phyloP scores from a whole-genome alignment of 352 stramenopile genomes.

The Stramenopiles sp. region DNA sequence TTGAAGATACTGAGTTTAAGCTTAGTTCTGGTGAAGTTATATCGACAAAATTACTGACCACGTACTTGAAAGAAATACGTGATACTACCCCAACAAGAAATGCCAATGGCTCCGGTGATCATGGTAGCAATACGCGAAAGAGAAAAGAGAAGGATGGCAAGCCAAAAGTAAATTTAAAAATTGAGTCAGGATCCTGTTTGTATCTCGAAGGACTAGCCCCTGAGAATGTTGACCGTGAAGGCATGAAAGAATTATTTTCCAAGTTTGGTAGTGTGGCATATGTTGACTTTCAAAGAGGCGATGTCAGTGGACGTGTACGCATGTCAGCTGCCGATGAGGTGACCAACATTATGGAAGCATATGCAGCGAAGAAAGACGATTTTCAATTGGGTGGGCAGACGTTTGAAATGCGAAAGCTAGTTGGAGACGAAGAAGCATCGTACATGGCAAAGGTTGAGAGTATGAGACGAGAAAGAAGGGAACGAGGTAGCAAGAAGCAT shows the following conservation, averaged over 20 bases:
- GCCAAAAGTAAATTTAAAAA: background rate
- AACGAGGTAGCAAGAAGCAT: background rate
- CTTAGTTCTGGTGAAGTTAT: background rate
- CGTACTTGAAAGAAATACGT: background rate
- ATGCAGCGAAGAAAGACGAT: background rate
- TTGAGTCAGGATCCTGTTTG: background rate
- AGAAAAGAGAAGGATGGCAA: slow-evolving; percentile 1
- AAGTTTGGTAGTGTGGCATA: slow-evolving; percentile 12
- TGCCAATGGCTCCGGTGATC: background rate
- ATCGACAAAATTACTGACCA: background rate
- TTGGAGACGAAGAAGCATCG: background rate
- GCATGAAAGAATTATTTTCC: slow-evolving; percentile 18
- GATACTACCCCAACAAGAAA: background rate
- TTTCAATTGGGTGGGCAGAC: background rate
- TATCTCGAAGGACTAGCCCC: slow-evolving; percentile 1
- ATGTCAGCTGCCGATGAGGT: background rate
- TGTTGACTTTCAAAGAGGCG: slow-evolving; percentile 14
- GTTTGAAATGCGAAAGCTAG: slow-evolving; percentile 3
- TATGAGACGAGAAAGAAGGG: background rate
- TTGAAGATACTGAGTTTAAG: background rate
- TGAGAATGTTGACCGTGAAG: slow-evolving; percentile 10
- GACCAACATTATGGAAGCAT: slow-evolving; percentile 5
- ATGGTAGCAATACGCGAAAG: background rate
- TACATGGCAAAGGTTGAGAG: slow-evolving; percentile 6
- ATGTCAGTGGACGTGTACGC: slow-evolving; percentile 1